phyloP scores from a whole-genome alignment of 176 grass and related monocot genomes.

The Zizania latifolia region DNA sequence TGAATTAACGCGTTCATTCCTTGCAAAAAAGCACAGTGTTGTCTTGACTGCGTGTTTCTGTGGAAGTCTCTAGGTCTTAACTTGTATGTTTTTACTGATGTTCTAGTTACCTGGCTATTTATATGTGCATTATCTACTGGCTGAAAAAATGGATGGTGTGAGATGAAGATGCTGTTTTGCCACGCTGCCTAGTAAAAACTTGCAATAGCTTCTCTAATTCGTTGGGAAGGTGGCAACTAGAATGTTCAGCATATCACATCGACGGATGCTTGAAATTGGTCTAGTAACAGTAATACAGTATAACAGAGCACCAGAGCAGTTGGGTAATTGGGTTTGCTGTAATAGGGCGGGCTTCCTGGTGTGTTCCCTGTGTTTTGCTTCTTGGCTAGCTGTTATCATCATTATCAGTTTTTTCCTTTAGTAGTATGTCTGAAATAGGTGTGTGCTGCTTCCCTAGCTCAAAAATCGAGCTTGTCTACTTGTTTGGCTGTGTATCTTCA shows the following conservation, averaged over 20 bases:
- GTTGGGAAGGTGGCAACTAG: not conserved
- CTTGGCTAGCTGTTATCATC: not conserved
- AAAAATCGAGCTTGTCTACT: not conserved
- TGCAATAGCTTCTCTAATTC: not conserved
- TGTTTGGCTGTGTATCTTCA: not conserved
- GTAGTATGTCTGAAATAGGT: not conserved
- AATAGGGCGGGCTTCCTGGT: not conserved
- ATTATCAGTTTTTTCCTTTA: not conserved
- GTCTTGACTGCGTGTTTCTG: no score
- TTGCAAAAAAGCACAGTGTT: no score
- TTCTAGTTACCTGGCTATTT: not conserved
- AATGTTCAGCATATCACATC: not conserved
- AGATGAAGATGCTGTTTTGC: not conserved
- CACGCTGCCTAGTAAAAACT: not conserved
- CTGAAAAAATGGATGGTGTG: not conserved
- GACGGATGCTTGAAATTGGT: not conserved
- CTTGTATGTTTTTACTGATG: not conserved
- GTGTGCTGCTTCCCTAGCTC: not conserved
- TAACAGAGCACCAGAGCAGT: not conserved
- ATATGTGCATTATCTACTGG: not conserved
- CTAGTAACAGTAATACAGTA: no score
- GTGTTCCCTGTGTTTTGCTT: not conserved
- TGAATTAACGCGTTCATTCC: no score
- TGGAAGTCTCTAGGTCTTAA: not conserved
- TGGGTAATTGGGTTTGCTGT: not conserved